Base-by-base conservation (phyloP, 345 rosid species). In the Syzygium aromaticum region DNA sequence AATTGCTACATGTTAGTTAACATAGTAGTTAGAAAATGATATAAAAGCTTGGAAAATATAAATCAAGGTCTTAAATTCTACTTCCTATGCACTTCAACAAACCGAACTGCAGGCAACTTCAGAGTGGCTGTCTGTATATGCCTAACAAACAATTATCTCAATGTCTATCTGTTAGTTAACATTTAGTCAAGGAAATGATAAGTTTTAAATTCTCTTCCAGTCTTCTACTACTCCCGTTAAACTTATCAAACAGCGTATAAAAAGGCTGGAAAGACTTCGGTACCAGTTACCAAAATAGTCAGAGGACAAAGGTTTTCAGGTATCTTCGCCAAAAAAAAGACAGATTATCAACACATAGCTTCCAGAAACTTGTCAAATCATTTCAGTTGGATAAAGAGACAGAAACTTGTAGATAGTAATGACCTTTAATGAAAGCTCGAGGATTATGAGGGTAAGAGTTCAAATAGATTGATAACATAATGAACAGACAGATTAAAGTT, bases 221-320 rank as follows among this genome's bases (percentile, higher is more conserved):
- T 11, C 54, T 54, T 73, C 63, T 86, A 52, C 51, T 51, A 73
- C 84, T 77, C 9, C 61, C 30, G 38, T 77, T 77, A 23, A 51
- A 52, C 46, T 86, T 73, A 54, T 3, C 64, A 63, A 28, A 63
- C 56, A 77, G 19, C 51, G n/a, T 30, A 30, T 17, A 16, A 67
- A 67, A 86, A 28, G 87, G 87, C 87, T 63, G 51, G 56, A 86
- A 19, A 67, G 80, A 86, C 84, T 67, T 80, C 64, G 73, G 52
- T 33, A 21, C 53, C 56, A 56, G 21, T 28, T 52, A 51, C 64
- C 54, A 86, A 28, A 53, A 52, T 73, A 73, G 87, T 86, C 77
- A 85, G 77, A 63, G 77, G 1, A 63, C 40, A 64, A 16, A 33
- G 25, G 80, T 73, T 33, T 73, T 33, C 46, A 86, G 49, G 27